A percentile compares a stretch with the other conserved stretches of the same genome.
Evolutionary conservation across 176 grass and related monocot species (phyloP).

Genomic region (Ensete ventricosum): DNA sequence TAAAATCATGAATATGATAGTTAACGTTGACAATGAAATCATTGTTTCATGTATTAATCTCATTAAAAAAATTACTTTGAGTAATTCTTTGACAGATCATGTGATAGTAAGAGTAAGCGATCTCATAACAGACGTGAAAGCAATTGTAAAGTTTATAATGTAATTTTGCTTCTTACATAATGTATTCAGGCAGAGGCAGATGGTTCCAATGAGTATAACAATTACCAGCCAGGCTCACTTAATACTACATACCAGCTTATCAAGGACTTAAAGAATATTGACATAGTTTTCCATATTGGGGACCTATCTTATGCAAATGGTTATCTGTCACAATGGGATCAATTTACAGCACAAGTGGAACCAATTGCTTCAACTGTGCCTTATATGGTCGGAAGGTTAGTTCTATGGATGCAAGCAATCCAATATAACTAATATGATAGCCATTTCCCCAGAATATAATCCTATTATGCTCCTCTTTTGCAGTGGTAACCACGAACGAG

Average conservation of each 20-base stretch:
- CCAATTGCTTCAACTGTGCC: constrained; percentile 69
- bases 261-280: constrained; percentile 79
- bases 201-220: constrained; percentile 74
- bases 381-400: constrained; percentile 88
- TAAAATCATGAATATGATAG: neutral
- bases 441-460: neutral
- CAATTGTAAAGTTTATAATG: neutral
- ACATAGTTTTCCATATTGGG: constrained; percentile 80
- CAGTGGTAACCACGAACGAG: constrained; percentile 90
- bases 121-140: neutral
- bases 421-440: neutral
- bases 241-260: constrained; percentile 81
- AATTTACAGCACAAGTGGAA: constrained; percentile 85
- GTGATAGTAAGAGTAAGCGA: neutral
- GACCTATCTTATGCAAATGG: constrained; percentile 79
- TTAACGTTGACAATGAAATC: neutral
- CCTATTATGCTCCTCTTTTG: constrained; percentile 18
- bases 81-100: neutral
- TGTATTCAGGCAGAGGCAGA: constrained; percentile 61
- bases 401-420: neutral
- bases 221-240: constrained; percentile 65
- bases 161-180: neutral
- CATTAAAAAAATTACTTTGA: neutral
- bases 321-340: constrained; percentile 94
- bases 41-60: neutral